These are phyloP conservation scores for Melanopsichium pennsylvanicum DNA, from an alignment of 1,284 basidiomycete species.

Conservation along the genomic window DNA sequence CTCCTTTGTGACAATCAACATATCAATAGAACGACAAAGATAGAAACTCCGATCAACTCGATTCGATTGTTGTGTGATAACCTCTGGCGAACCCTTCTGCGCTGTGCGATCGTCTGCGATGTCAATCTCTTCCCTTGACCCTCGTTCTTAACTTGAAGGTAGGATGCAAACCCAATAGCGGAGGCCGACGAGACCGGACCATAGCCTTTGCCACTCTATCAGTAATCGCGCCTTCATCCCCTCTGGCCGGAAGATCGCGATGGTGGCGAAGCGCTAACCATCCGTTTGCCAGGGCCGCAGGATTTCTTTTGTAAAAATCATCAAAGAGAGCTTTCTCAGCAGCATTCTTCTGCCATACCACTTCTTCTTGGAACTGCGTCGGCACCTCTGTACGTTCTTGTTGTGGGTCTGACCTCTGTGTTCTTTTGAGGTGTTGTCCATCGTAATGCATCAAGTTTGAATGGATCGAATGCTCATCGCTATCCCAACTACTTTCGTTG, in stretches of 20 bases:
- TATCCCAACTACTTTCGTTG: slow-evolving; percentile 10
- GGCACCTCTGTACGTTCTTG: too few species aligned
- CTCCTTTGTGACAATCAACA: background rate
- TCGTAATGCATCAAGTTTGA: slow-evolving; percentile 5
- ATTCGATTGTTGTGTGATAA: background rate
- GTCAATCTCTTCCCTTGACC: too few species aligned
- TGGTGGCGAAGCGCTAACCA: slow-evolving; percentile 35
- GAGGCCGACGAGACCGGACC: background rate
- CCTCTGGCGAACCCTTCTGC: background rate
- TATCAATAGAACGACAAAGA: background rate
- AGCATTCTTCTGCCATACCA: too few species aligned
- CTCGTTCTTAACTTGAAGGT: background rate
- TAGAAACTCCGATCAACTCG: background rate
- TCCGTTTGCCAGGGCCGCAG: slow-evolving; percentile 28
- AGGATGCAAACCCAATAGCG: slow-evolving; percentile 1
- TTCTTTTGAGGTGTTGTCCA: background rate
- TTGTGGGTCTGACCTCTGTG: background rate
- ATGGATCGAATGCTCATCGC: slow-evolving; percentile 18
- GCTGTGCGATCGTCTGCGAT: too few species aligned
- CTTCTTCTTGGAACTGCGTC: too few species aligned
- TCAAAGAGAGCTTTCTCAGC: slow-evolving; percentile 7
- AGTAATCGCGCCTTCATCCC: background rate
- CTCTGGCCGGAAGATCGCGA: background rate
- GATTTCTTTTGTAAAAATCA: slow-evolving; percentile 29
- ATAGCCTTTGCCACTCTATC: background rate